phyloP scores from a whole-genome alignment of 2,329 filamentous ascomycete genomes.

The Magnaporthiopsis rhizophila region DNA sequence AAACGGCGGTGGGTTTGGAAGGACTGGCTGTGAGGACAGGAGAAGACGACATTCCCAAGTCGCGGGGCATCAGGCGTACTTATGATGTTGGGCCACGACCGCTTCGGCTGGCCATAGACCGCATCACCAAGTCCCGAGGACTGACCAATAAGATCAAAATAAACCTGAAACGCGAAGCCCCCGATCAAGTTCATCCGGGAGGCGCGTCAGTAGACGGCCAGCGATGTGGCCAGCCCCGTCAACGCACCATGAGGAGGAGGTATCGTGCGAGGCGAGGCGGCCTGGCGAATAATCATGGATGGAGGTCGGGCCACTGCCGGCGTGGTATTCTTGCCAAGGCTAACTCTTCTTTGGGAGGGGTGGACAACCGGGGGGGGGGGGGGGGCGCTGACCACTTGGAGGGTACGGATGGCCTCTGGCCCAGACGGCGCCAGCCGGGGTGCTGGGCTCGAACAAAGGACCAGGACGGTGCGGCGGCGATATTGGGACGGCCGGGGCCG shows the following conservation, averaged over 20 bases:
- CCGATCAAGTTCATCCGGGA: constrained; percentile 11
- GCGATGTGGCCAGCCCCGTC: constrained; percentile 12
- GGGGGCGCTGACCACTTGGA: neutral
- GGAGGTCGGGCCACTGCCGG: too few species aligned
- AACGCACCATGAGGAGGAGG: neutral
- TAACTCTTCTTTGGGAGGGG: neutral
- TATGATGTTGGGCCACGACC: constrained; percentile 16
- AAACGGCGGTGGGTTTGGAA: constrained; percentile 17
- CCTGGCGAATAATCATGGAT: neutral
- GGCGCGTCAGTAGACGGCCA: constrained; percentile 11
- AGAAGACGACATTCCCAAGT: constrained; percentile 14
- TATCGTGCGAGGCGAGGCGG: neutral
- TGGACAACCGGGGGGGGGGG: too few species aligned
- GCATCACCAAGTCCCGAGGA: neutral
- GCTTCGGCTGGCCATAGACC: constrained; percentile 14
- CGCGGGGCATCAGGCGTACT: constrained; percentile 16
- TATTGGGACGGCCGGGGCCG: too few species aligned
- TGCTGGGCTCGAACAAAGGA: neutral
- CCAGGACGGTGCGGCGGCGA: too few species aligned
- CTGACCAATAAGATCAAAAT: constrained; percentile 16
- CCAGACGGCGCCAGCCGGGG: neutral
- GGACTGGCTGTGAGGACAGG: constrained; percentile 18
- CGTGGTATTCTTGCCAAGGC: neutral
- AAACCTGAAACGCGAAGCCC: constrained; percentile 23
- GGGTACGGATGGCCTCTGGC: neutral